Evolutionary conservation across 352 stramenopile species (phyloP), one percentile per base, ranked within the genome.

Genomic region (Globisporangium viniferum): DNA sequence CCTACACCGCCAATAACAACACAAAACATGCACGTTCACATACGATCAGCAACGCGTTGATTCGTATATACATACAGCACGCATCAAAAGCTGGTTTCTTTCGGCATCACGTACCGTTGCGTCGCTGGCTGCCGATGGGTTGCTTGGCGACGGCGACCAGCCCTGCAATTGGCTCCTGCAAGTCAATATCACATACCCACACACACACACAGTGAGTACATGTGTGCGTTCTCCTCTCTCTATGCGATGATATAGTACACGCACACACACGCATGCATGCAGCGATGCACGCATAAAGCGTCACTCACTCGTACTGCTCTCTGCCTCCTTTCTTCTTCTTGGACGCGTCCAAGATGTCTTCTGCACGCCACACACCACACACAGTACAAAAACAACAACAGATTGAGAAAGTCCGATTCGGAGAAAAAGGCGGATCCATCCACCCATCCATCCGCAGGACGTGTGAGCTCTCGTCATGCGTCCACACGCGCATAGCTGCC

Each of bases 161-260:
- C 83, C 83, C 48, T 88, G 79, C 6, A 91, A 61, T 62, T 79
- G 76, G 36, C 83, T 84, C 67, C 78, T 88, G 48, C n/a, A 62
- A 60, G 9, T 60, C 41, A 67, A 22, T 12, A 59, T 33, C 31
- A 33, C 31, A 33, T 33, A 5, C 53, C 14, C 2, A 39, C n/a
- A 29, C n/a, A 27, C 48, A 55, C 15, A 18, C 29, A 20, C 29
- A 35, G 24, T 33, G 6, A 72, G n/a, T 53, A 59, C 15, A 46
- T 18, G 63, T 63, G 59, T 31, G 36, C 44, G 4, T 35, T 0
- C 31, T 33, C 3, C 31, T 33, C 31, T 33, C 31, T 33, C 6
- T n/a, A 59, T 39, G n/a, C 12, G 12, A 48, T 48, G 12, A 7
- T 48, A 18, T 20, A 18, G 67, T 58, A n/a, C 29, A 31, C 12